Percentiles rank a stretch among this genome's conserved stretches.
Conservation (phyloP, 129 eudicot species). For the Helichrysum umbraculigerum region DNA sequence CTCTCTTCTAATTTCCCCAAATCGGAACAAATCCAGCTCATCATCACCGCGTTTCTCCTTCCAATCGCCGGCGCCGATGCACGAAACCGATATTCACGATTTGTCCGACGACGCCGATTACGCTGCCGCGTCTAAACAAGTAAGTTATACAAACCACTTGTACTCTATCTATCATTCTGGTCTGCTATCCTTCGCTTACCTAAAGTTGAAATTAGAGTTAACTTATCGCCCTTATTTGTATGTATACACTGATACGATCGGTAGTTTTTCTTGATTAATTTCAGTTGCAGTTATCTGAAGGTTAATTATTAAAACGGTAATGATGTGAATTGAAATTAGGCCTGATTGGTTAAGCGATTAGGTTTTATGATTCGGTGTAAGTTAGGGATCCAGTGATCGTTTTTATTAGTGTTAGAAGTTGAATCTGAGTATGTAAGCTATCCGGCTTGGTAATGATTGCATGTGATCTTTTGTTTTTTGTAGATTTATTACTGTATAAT, state of each 20-base stretch:
- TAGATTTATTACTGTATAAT: neutral
- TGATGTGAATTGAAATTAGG: neutral
- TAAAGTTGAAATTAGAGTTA: neutral
- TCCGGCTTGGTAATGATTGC: constrained; percentile 1
- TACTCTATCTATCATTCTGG: neutral
- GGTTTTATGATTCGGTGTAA: constrained; percentile 24
- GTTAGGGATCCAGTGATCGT: constrained; percentile 43
- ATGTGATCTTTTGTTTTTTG: neutral
- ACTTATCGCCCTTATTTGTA: neutral
- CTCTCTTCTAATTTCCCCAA: constrained; percentile 8
- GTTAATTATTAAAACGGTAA: constrained; percentile 7
- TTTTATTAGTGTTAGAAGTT: constrained; percentile 11
- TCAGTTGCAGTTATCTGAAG: constrained; percentile 4
- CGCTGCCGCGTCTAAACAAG: constrained; percentile 83
- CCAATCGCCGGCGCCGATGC: constrained; percentile 56
- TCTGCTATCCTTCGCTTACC: neutral
- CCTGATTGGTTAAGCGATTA: neutral
- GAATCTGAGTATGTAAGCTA: constrained; percentile 4
- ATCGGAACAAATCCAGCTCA: constrained; percentile 37
- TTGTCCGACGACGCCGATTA: constrained; percentile 95
- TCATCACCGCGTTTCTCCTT: constrained; percentile 19
- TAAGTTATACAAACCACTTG: constrained; percentile 25
- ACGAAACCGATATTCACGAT: constrained; percentile 69
- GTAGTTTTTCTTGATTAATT: neutral
- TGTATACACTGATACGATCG: neutral